Evolutionary conservation across 2,329 filamentous ascomycete genomes (phyloP), one percentile per base, ranked within the genome.

Genomic region (Stromatinia cepivora): DNA sequence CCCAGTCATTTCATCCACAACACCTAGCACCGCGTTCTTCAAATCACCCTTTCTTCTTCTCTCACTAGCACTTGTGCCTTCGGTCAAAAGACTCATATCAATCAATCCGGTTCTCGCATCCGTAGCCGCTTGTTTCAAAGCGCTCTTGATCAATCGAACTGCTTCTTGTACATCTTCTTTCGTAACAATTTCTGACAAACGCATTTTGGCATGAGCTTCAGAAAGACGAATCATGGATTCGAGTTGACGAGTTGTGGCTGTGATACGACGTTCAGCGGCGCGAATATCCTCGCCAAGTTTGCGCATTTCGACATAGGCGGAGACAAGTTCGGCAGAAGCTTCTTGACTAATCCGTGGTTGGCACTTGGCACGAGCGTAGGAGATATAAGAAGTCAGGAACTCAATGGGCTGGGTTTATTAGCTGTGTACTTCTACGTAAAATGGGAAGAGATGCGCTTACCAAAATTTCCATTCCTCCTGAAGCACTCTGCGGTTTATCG

Each of bases 161-260:
- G 95, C 94, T 82, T 99, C 95, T 63, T 88, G 83, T 8, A 99
- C 96, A 77, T 99, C 96, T 62, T 87, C 86, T 39, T 86, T 87
- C 0, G 92, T 93, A 54, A 99, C 95, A 20, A 84, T 87, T 3
- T 84, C 79, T 0, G 91, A 88, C 7, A 99, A 87, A 5, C 95
- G 91, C 96, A 99, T 99, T 81, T 97, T 97, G 63, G 95, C 96
- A 80, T 99, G 96, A 0, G 94, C 95, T 83, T 99, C 95, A 1
- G 94, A 84, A 4, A 99, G 90, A 71, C 95, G 94, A 78, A 99
- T 98, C 96, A 99, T 99, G 58, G 91, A 95, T 82, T 99, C 96
- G 8, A 99, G 86, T 81, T 99, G 95, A 78, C 95, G 88, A 0
- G 96, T 99, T 4, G 95, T 99, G 53, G 95, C 95, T 0, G 95